These are phyloP conservation scores for Sporothrix dimorphospora DNA, from an alignment of 2,329 filamentous ascomycete species.

Conservation along the genomic window DNA sequence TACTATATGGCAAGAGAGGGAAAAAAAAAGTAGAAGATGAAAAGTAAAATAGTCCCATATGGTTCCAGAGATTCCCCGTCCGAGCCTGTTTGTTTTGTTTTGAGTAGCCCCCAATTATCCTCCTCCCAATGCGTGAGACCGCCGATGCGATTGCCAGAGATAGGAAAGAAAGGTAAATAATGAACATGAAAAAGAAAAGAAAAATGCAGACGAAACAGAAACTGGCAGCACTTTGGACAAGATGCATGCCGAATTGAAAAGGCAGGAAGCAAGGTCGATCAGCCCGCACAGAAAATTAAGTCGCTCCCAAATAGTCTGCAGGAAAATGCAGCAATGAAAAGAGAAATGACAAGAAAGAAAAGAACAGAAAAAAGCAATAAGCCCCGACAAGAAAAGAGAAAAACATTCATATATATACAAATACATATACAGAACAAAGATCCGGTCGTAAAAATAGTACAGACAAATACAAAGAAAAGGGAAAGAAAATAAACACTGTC, in stretches of 20 bases:
- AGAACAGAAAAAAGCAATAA: background rate
- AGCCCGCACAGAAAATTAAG: background rate
- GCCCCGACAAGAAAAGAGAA: background rate
- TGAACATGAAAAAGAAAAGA: background rate
- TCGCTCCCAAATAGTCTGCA: background rate
- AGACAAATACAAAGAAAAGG: background rate
- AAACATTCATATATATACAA: conserved; percentile 8
- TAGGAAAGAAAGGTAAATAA: background rate
- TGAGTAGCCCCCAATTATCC: background rate
- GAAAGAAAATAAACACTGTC: background rate
- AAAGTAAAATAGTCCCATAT: background rate
- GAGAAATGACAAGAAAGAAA: background rate
- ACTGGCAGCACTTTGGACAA: background rate
- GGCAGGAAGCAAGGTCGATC: background rate
- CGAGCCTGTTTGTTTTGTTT: conserved; percentile 19
- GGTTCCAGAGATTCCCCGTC: background rate
- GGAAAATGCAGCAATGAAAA: background rate
- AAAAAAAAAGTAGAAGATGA: too few relatives aligned
- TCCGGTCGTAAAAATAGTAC: conserved; percentile 13
- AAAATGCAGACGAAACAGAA: background rate
- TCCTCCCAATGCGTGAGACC: conserved; percentile 23
- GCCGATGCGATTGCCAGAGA: conserved; percentile 15
- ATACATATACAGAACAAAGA: conserved; percentile 21
- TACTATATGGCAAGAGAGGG: too few relatives aligned
- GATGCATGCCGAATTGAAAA: background rate